A percentile compares a stretch with the other conserved stretches of the same genome.
These are phyloP conservation scores for Trichoderma sp. DNA, from an alignment of 2,329 filamentous ascomycete species.

Conservation along the genomic window DNA sequence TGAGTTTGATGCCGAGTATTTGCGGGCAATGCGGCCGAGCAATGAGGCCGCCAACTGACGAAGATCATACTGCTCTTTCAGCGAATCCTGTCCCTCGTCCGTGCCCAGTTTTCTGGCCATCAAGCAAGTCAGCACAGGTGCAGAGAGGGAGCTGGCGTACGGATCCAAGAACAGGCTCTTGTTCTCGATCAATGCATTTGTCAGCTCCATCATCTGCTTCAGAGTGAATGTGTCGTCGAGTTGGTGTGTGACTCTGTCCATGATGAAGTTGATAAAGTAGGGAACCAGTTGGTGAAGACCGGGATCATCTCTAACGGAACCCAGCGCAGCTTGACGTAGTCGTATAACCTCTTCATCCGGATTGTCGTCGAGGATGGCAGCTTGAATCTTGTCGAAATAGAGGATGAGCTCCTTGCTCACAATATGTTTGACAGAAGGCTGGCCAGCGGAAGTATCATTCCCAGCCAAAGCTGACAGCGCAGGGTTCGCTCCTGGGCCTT, in stretches of 20 bases:
- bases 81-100: constrained; percentile 52
- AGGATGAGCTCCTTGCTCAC: constrained; percentile 94
- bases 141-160: constrained; percentile 68
- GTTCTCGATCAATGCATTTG: constrained; percentile 81
- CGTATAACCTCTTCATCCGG: constrained; percentile 73
- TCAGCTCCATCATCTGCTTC: constrained; percentile 88
- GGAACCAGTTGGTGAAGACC: constrained; percentile 93
- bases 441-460: constrained; percentile 79
- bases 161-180: constrained; percentile 71
- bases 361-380: constrained; percentile 82
- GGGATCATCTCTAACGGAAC: constrained; percentile 83
- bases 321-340: constrained; percentile 80
- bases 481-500: constrained; percentile 84
- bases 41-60: constrained; percentile 83
- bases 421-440: constrained; percentile 92
- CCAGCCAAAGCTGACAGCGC: constrained; percentile 80
- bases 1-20: constrained; percentile 78
- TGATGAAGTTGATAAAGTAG: constrained; percentile 94
- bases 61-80: constrained; percentile 72
- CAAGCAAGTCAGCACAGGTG: constrained; percentile 87
- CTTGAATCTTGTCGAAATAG: constrained; percentile 94
- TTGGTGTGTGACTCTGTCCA: constrained; percentile 92
- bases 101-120: constrained; percentile 74
- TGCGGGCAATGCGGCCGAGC: constrained; percentile 74
- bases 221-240: constrained; percentile 88